These are phyloP conservation scores for Aristolochia californica DNA, from an alignment of 164 flowering plant genomes.

Conservation along the genomic window DNA sequence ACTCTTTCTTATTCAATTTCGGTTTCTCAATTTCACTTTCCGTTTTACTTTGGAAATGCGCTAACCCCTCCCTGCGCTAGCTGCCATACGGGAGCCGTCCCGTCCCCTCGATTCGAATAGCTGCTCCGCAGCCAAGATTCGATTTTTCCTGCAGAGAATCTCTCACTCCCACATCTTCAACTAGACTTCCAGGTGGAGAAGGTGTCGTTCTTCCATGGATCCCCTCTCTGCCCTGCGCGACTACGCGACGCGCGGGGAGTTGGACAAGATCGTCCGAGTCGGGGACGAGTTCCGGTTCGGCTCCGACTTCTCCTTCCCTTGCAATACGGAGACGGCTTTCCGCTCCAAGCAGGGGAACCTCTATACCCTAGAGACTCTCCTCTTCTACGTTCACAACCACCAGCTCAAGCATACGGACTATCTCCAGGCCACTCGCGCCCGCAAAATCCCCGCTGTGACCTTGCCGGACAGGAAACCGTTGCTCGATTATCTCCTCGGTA, in stretches of 20 bases:
- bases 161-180: too few relatives aligned
- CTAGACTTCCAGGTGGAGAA: too few relatives aligned
- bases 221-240: constrained; percentile 88
- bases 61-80: too few relatives aligned
- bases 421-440: constrained; percentile 49
- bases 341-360: constrained; percentile 75
- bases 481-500: constrained; percentile 78
- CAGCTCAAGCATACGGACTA: constrained; percentile 75
- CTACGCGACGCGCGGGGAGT: constrained; percentile 64
- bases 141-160: too few relatives aligned
- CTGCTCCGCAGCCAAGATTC: too few relatives aligned
- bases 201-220: constrained; percentile 38
- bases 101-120: too few relatives aligned
- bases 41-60: too few relatives aligned
- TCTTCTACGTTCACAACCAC: constrained; percentile 56
- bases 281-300: constrained; percentile 73
- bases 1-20: too few relatives aligned
- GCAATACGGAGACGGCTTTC: constrained; percentile 57
- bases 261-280: constrained; percentile 51
- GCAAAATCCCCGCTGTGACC: constrained; percentile 58
- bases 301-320: constrained; percentile 61
- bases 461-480: constrained; percentile 81
- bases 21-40: too few relatives aligned
- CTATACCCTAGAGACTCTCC: constrained; percentile 87
- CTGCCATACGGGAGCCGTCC: too few relatives aligned